Evolutionary conservation across 2,329 filamentous ascomycete genomes (phyloP), one percentile per base, ranked within the genome.

Genomic region (Diatrype stigma): DNA sequence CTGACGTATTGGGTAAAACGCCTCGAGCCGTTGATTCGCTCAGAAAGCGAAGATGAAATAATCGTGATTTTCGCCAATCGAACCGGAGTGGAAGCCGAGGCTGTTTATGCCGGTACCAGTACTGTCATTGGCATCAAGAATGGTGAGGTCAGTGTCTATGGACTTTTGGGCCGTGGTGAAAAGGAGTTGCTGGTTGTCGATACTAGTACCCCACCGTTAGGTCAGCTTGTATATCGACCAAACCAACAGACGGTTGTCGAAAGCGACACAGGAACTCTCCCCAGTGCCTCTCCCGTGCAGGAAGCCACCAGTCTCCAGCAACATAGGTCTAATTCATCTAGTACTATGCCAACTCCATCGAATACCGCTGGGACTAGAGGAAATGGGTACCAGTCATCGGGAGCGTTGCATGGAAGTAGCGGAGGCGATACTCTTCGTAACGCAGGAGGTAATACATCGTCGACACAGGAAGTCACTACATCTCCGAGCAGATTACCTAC

Each of bases 1-100:
- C 64, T 93, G 8, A 79, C 81, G 0, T 93, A 93, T 60, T 93
- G 89, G 89, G 73, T 90, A 0, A 78, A 81, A 17, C 78, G 89
- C 0, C 74, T 93, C 3, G 83, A 87, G 50, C 89, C 89, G 0
- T 49, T 86, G 0, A 81, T 86, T 28, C 72, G 77, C 10, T 62
- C 70, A 0, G 74, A 82, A 2, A 70, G 54, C 0, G 60, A 73
- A 0, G 76, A 81, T 0, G 85, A 89, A 51, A 77, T 87, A 17
- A 81, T 89, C 35, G 74, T 92, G 0, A 75, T 92, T 0, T 78
- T 91, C 56, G 83, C 82, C 42, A 93, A 94, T 63, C 77, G 89
- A 3, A 80, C 78, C 28, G 89, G 89, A 0, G 74, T 71, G 1
- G 89, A 93, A 58, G 80, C 75, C 5, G 77, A 83, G 0, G 84